A percentile compares a stretch with the other conserved stretches of the same genome.
Conservation (phyloP, 768 basidiomycete species). For the Termitomyces sp. region DNA sequence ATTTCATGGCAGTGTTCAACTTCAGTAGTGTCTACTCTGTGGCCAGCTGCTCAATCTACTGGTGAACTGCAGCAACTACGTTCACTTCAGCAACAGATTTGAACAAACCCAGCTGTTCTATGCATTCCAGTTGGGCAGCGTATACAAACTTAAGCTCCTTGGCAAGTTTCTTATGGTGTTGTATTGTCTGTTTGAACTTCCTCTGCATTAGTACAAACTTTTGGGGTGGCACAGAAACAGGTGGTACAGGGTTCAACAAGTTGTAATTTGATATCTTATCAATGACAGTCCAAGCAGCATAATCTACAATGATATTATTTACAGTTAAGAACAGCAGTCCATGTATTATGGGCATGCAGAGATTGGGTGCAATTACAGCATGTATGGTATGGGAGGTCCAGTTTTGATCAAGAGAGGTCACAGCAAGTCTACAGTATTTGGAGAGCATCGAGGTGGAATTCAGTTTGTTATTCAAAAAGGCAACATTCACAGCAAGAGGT, state of each 20-base stretch:
- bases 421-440: too few relatives aligned
- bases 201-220: too few relatives aligned
- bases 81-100: neutral
- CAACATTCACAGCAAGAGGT: too few relatives aligned
- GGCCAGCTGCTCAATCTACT: neutral
- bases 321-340: neutral
- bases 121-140: neutral
- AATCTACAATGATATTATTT: constrained; percentile 20
- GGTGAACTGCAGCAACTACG: neutral
- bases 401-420: too few relatives aligned
- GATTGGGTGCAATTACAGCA: neutral
- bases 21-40: neutral
- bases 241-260: neutral
- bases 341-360: neutral
- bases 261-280: neutral
- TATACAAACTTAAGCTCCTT: neutral
- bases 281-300: neutral
- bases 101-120: neutral
- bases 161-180: neutral
- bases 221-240: neutral
- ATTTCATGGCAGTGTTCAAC: neutral
- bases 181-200: neutral
- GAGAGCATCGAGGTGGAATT: too few relatives aligned
- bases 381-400: too few relatives aligned
- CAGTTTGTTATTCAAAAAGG: too few relatives aligned